Base-by-base conservation (phyloP, 2,329 filamentous ascomycete species). In the Coniosporium tulheliwenetii region DNA sequence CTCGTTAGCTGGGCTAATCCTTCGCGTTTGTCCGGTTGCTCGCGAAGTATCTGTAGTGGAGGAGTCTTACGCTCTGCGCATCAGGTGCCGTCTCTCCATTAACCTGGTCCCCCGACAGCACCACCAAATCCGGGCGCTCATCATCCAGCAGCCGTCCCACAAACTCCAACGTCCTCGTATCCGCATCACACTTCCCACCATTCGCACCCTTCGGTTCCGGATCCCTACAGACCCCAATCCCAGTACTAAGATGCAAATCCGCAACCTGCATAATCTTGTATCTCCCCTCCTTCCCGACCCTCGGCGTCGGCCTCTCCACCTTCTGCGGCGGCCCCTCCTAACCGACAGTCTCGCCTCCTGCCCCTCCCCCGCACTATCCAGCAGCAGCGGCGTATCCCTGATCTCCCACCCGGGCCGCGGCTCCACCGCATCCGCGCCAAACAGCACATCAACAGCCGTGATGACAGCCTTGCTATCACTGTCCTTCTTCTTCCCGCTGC, bases 231-330 rank as follows among this genome's bases (percentile, higher is more conserved):
- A 64, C 63, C 8, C 91, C 91, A 5, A 87, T 70, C 8, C 89
- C 91, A 2, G 91, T 98, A 54, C 85, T 89, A 42, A 98, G 65
- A 60, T 98, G 91, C 45, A 96, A 65, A 63, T 98, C 91, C n/a
- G 86, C 82, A 41, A 93, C 69, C 62, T 98, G 91, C 72, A 98
- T 77, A 48, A 98, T 94, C 67, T 96, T 96, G 67, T 96, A 96
- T 51, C 81, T 85, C 29, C 89, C 91, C 56, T 91, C 85, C 45
- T 93, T 85, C 36, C 76, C 74, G 47, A 98, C 85, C 43, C 83
- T 76, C 9, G 81, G 83, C 33, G 76, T 66, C 1, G 83, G 81
- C 57, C 80, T 86, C 52, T 77, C 72, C 31, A 70, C 59, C 48
- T 79, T 74, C 15, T 67, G 64, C 15, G 75, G 74, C 39, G 70